These are phyloP conservation scores for Geoglossum cookeanum DNA, from an alignment of 2,329 filamentous ascomycete genomes.

Conservation along the genomic window DNA sequence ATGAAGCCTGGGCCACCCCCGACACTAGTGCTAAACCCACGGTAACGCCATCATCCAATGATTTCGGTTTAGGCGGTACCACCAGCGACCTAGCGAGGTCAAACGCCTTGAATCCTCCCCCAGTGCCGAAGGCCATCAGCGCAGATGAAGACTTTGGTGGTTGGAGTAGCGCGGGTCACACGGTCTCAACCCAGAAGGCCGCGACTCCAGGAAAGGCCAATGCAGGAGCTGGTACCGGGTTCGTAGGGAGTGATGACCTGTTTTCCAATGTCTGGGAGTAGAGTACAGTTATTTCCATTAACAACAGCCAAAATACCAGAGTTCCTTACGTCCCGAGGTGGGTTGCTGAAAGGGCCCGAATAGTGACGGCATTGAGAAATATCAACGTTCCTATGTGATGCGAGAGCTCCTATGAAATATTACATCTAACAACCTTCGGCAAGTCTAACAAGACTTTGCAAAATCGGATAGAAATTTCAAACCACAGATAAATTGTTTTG, in stretches of 20 bases:
- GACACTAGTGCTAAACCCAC: slow-evolving; percentile 35
- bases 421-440: not conserved
- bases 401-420: not conserved
- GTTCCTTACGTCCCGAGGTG: not conserved
- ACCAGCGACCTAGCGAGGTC: slow-evolving; percentile 22
- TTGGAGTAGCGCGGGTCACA: slow-evolving; percentile 53
- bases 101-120: slow-evolving; percentile 30
- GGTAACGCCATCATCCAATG: slow-evolving; percentile 27
- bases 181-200: slow-evolving; percentile 28
- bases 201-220: not conserved
- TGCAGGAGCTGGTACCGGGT: not conserved
- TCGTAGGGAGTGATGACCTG: slow-evolving; percentile 47
- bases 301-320: not conserved
- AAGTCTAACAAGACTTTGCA: not conserved
- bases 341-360: not conserved
- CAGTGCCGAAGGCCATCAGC: slow-evolving; percentile 44
- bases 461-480: not conserved
- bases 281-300: not conserved
- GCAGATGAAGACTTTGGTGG: slow-evolving; percentile 93
- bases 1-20: slow-evolving; percentile 60
- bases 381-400: not conserved
- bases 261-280: slow-evolving; percentile 95
- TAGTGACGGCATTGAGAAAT: not conserved
- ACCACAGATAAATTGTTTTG: not conserved
- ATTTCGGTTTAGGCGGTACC: slow-evolving; percentile 42